Conservation (phyloP, 257 asterid species). For the Scutellaria minor region DNA sequence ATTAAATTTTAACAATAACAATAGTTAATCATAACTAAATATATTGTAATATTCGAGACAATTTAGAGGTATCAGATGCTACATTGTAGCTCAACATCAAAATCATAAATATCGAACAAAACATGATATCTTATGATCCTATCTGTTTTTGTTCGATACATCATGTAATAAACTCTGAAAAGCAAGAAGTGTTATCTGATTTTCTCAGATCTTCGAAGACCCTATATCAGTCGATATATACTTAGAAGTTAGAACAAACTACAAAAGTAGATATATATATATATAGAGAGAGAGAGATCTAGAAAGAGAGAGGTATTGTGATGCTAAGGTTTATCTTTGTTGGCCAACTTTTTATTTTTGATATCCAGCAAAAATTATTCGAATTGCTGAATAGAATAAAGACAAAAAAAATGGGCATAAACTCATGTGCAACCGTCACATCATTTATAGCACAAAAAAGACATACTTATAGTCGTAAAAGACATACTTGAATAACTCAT, state of each 20-base stretch:
- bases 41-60: not conserved
- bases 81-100: not conserved
- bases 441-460: no score
- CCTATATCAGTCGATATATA: not conserved
- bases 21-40: no score
- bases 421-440: no score
- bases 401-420: not conserved
- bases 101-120: not conserved
- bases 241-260: conserved; percentile 5
- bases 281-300: not conserved
- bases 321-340: conserved; percentile 31
- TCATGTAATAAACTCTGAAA: not conserved
- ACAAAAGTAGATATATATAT: not conserved
- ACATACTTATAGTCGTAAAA: no score
- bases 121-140: not conserved
- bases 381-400: conserved; percentile 8
- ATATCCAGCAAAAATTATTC: conserved; percentile 22
- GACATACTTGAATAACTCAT: no score
- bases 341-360: not conserved
- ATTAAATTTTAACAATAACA: no score
- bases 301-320: conserved; percentile 8
- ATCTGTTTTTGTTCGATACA: not conserved
- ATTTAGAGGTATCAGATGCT: conserved; percentile 19
- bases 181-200: not conserved
- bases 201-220: not conserved